These are phyloP conservation scores for Prosopis cineraria DNA, from an alignment of 306 rosid species.

Conservation along the genomic window DNA sequence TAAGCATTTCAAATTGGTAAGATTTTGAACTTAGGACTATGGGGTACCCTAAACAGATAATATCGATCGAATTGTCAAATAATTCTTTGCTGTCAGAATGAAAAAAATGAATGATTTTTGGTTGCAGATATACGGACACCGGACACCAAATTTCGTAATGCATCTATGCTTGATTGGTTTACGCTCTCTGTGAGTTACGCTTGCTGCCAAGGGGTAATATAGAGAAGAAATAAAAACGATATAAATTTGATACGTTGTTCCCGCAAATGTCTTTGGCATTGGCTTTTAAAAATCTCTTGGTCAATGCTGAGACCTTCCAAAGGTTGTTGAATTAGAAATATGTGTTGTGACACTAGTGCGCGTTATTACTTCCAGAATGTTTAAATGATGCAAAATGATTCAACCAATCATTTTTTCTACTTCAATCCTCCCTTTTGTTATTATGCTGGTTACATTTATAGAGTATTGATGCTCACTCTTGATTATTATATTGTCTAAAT, in stretches of 20 bases:
- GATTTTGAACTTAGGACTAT: background rate
- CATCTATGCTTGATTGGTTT: conserved; percentile 5
- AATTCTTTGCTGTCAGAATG: background rate
- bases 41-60: background rate
- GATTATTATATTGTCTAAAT: background rate
- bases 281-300: background rate
- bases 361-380: background rate
- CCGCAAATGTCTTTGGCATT: background rate
- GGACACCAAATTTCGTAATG: background rate
- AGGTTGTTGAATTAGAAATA: background rate
- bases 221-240: background rate
- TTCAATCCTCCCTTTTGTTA: background rate
- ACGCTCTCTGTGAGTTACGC: background rate
- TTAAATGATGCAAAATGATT: background rate
- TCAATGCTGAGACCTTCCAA: background rate
- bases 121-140: background rate
- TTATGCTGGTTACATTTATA: background rate
- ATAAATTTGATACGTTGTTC: background rate
- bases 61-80: background rate
- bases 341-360: background rate
- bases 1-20: background rate
- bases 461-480: too few species aligned
- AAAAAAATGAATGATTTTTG: background rate
- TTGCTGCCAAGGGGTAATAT: background rate
- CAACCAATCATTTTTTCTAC: background rate